Evolutionary conservation across 345 rosid genomes (phyloP).

Genomic region (Alliaria petiolata): DNA sequence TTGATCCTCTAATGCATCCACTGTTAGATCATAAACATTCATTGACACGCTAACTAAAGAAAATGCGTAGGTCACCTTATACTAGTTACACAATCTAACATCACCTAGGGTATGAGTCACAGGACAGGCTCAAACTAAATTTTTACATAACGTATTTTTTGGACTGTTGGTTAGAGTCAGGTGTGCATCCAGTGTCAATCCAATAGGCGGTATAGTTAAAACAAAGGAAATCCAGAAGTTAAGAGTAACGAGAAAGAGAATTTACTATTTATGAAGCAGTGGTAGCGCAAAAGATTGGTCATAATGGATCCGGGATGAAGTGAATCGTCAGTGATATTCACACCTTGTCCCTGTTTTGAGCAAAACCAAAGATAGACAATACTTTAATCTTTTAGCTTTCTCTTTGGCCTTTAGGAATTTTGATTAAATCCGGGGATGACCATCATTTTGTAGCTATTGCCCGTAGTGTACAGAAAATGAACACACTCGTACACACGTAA

Average conservation of each 20-base stretch:
- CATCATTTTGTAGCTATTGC: neutral
- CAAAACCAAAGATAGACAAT: constrained; percentile 18
- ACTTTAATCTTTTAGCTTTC: neutral
- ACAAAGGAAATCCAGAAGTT: neutral
- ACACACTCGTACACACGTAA: neutral
- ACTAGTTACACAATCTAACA: neutral
- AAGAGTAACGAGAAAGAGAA: neutral
- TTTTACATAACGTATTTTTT: neutral
- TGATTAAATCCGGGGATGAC: neutral
- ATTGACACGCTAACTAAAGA: neutral
- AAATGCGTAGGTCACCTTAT: neutral
- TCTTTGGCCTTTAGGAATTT: neutral
- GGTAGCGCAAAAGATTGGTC: constrained; percentile 61
- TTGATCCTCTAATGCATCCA: too few relatives aligned
- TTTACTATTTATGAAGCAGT: constrained; percentile 40
- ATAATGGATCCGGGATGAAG: constrained; percentile 71
- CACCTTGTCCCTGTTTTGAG: too few relatives aligned
- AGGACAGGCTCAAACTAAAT: neutral
- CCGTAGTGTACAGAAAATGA: neutral
- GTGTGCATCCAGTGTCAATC: too few relatives aligned
- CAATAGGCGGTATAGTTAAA: neutral
- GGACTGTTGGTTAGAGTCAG: neutral
- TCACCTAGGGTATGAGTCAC: neutral
- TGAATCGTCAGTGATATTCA: too few relatives aligned
- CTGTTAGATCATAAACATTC: too few relatives aligned